phyloP scores from a whole-genome alignment of 2,329 filamentous ascomycete species.

The Phyllosticta citriasiana region DNA sequence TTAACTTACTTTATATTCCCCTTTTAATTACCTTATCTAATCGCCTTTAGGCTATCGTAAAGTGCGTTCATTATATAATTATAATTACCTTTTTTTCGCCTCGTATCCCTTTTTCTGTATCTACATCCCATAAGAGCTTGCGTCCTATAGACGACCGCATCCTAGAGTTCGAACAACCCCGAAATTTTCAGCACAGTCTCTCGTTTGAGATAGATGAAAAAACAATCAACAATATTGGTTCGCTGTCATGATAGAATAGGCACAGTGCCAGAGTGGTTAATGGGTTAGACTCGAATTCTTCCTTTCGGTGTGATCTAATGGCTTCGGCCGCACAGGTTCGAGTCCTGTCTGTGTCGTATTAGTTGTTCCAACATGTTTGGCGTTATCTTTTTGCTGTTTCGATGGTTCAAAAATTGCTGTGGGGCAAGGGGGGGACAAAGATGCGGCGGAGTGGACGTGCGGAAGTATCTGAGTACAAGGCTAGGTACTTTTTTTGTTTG shows the following conservation, averaged over 20 bases:
- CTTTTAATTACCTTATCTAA: no score
- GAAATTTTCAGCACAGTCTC: no score
- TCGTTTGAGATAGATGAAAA: no score
- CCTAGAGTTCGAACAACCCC: no score
- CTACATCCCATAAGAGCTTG: background rate
- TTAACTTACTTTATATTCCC: no score
- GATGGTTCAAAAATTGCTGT: background rate
- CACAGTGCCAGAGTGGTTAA: slow-evolving; percentile 15
- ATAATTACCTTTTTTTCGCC: background rate
- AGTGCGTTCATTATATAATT: no score
- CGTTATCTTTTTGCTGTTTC: background rate
- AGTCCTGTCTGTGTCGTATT: slow-evolving; percentile 13
- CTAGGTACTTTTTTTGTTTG: background rate
- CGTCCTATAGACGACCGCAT: no score
- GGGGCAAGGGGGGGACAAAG: background rate
- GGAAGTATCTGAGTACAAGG: background rate
- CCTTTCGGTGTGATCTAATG: slow-evolving; percentile 11
- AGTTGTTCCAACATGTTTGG: background rate
- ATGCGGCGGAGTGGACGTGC: background rate
- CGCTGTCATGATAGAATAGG: background rate
- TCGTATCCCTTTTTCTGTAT: background rate
- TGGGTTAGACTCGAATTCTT: slow-evolving; percentile 13
- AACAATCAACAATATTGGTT: no score
- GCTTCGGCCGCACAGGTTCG: slow-evolving; percentile 14
- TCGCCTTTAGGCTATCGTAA: background rate